Conservation (phyloP, 2,329 filamentous ascomycete genomes). For the Venturia aucupariae region DNA sequence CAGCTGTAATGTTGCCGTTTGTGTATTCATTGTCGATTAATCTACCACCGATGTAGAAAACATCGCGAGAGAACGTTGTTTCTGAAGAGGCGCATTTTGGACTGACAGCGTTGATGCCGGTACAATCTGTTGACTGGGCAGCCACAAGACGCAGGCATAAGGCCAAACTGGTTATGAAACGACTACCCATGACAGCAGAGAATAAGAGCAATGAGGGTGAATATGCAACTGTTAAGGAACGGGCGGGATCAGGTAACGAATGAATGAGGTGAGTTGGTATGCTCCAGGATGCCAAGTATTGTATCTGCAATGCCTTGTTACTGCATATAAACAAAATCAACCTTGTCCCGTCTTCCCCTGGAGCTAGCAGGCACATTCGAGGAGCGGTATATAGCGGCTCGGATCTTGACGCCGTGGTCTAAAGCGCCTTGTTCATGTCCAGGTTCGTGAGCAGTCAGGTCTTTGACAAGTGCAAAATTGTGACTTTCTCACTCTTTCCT, state of each 20-base stretch:
- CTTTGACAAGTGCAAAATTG: neutral
- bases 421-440: neutral
- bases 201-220: neutral
- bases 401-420: no score
- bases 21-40: neutral
- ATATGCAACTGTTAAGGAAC: neutral
- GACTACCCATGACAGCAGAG: neutral
- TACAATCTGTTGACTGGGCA: neutral
- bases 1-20: neutral
- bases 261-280: neutral
- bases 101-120: neutral
- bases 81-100: neutral
- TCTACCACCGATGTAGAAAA: conserved; percentile 7
- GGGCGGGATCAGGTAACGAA: neutral
- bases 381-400: neutral
- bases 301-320: neutral
- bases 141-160: neutral
- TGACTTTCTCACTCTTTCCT: no score
- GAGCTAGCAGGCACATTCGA: neutral
- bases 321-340: neutral
- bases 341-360: neutral
- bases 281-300: neutral
- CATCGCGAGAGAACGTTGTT: neutral
- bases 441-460: neutral
- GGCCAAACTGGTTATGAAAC: neutral